Evolutionary conservation across 768 basidiomycete species (phyloP), one percentile per base, ranked within the genome.

Genomic region (Mycena rosella): DNA sequence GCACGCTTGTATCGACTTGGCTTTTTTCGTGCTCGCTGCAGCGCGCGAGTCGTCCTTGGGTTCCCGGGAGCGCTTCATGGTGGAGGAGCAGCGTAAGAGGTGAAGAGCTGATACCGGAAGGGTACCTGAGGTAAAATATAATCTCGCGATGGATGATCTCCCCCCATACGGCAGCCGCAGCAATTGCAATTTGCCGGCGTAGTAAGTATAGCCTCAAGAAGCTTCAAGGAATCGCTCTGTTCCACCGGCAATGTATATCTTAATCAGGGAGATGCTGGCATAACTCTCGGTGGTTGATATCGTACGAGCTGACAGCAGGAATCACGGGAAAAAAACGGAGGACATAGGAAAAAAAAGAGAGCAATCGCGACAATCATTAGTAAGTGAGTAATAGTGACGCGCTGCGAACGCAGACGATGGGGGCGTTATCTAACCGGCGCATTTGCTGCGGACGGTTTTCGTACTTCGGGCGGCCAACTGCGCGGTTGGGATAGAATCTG

Each of bases 1-100:
- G 34, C 82, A 83, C 2, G 83, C 83, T 65, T 80, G 79, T 0
- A 76, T 72, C 2, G 81, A 77, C 45, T 81, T 81, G 13, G 79
- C 73, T 55, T 81, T 80, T 63, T 81, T 81, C 2, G 65, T 20
- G 11, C 49, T 53, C 24, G 77, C 22, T 65, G 34, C 62, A 56
- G 30, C 45, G 14, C 7, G 61, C 2, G 61, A 38, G 17, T 59
- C 56, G 30, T 60, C 68, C 44, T 61, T 60, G 36, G 22, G 56
- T 44, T 71, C 69, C 20, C 70, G 62, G 15, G 62, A 60, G 7
- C 70, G 70, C 52, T 71, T 71, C 70, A 67, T 67, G 44, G 51
- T n/a, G 47, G 24, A 29, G 26, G 8, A 15, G 29, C 1, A 26
- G 32, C 34, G 26, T 13, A 34, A 32, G 11, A 34, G 44, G 24